Evolutionary conservation across 371 early-diverging fungal genomes (phyloP), one percentile per base, ranked within the genome.

Genomic region (Amoeboaphelidium occidentale): DNA sequence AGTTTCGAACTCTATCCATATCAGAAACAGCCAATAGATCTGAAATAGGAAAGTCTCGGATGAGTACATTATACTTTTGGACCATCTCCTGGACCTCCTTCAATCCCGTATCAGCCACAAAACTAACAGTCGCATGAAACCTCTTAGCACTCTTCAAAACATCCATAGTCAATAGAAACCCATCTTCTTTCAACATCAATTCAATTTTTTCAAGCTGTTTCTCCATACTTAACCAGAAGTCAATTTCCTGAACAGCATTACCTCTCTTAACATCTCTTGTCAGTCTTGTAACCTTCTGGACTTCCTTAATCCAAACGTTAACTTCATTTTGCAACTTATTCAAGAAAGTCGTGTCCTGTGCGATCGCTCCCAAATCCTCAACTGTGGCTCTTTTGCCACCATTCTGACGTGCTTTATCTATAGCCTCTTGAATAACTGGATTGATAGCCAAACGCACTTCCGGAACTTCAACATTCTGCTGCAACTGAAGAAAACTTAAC

Each of bases 181-280:
- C 6, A 24, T 22, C 88, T 58, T 83, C 81, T 65, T 81, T 83
- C 39, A 97, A 67, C 63, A 89, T 87, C 55, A 83, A 81, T 56
- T 96, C 92, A 55, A 97, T 86, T 53, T 79, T 74, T 51, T 81
- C 81, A 23, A 97, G 62, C 3, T 85, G 86, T 21, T 80, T 67
- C 62, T 97, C 97, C 87, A 97, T 86, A 55, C 79, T 79, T 28
- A 89, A 63, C 97, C 97, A 97, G 60, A 94, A 97, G 64, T 90
- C 89, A 63, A 97, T 88, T 66, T 97, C 96, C 63, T 94, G 93
- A 48, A 80, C 77, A 17, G 94, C 91, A 2, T 86, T 79, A 17
- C 90, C 93, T 28, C 80, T 78, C 0, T 80, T 62, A 25, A 92
- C 89, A 58, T 97, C 97, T 48, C 94, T 74, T 25, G 77, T 71